Percentiles rank a stretch among this genome's conserved stretches.
Evolutionary conservation across 768 basidiomycete genomes (phyloP).

Genomic region (Stropharia rugosoannulata): DNA sequence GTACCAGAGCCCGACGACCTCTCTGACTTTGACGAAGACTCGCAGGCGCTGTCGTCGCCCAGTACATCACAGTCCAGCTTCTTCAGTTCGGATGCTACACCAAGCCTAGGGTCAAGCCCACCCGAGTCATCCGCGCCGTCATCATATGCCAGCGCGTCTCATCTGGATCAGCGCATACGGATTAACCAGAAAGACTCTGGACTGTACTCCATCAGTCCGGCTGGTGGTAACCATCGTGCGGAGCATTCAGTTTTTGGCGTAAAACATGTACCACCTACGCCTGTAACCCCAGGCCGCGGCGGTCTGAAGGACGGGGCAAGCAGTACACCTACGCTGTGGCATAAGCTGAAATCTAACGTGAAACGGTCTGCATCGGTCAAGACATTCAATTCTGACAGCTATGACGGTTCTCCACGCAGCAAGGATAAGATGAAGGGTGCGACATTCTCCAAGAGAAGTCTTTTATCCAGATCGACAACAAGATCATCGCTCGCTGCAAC

Average conservation of each 20-base stretch:
- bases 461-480: constrained; percentile 16
- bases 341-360: constrained; percentile 33
- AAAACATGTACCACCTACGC: not conserved
- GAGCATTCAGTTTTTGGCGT: constrained; percentile 7
- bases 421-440: constrained; percentile 17
- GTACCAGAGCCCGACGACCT: not conserved
- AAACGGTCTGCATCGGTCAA: constrained; percentile 20
- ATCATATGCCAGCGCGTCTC: constrained; percentile 12
- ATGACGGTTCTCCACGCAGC: constrained; percentile 1
- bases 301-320: not conserved
- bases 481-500: constrained; percentile 9
- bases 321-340: constrained; percentile 29
- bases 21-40: constrained; percentile 5
- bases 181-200: not conserved
- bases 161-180: constrained; percentile 5
- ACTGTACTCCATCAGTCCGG: not conserved
- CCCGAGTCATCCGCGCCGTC: constrained; percentile 16
- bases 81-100: constrained; percentile 6
- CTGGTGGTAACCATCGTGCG: constrained; percentile 6
- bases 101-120: constrained; percentile 13
- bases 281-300: not conserved
- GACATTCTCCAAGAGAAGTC: constrained; percentile 20
- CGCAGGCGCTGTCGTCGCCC: constrained; percentile 19
- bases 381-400: constrained; percentile 1
- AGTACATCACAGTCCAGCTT: constrained; percentile 19